Conservation (phyloP, 2,329 filamentous ascomycete species). For the Colletotrichum euphorbiae region DNA sequence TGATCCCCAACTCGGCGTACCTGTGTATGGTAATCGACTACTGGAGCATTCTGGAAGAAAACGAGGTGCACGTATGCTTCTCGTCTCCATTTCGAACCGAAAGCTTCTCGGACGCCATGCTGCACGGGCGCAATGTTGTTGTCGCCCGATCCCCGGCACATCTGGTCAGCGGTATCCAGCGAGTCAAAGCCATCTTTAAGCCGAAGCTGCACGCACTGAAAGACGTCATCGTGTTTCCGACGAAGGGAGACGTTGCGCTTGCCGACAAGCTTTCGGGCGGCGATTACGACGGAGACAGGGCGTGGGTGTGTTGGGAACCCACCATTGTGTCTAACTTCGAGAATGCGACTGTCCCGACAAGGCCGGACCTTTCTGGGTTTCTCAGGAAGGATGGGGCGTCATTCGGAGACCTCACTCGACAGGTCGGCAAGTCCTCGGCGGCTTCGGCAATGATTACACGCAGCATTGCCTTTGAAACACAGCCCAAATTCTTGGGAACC, state of each 20-base stretch:
- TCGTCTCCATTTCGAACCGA: constrained; percentile 71
- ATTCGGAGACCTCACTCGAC: constrained; percentile 56
- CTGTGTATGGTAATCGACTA: constrained; percentile 78
- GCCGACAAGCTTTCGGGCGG: constrained; percentile 81
- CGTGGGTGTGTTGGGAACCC: constrained; percentile 82
- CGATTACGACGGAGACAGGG: constrained; percentile 82
- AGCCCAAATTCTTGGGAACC: constrained; percentile 68
- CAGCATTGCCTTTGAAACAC: constrained; percentile 70
- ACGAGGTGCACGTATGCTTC: constrained; percentile 76
- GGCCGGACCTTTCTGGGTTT: constrained; percentile 60
- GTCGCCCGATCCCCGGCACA: constrained; percentile 78
- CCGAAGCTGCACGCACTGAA: constrained; percentile 74
- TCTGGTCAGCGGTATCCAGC: constrained; percentile 78
- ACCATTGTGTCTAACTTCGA: constrained; percentile 73
- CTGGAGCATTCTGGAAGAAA: constrained; percentile 66
- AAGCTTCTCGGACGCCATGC: constrained; percentile 62
- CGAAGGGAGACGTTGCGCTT: constrained; percentile 69
- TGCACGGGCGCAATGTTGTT: constrained; percentile 72
- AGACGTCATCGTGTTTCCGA: constrained; percentile 83
- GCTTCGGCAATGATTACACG: constrained; percentile 61
- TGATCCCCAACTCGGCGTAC: constrained; percentile 70
- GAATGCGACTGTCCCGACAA: constrained; percentile 65
- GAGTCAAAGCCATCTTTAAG: constrained; percentile 68
- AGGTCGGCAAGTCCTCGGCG: constrained; percentile 39
- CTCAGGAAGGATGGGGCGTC: constrained; percentile 61